A percentile compares a stretch with the other conserved stretches of the same genome.
Conservation (phyloP, 73 alveolate genomes). For the Stentor roeselii region DNA sequence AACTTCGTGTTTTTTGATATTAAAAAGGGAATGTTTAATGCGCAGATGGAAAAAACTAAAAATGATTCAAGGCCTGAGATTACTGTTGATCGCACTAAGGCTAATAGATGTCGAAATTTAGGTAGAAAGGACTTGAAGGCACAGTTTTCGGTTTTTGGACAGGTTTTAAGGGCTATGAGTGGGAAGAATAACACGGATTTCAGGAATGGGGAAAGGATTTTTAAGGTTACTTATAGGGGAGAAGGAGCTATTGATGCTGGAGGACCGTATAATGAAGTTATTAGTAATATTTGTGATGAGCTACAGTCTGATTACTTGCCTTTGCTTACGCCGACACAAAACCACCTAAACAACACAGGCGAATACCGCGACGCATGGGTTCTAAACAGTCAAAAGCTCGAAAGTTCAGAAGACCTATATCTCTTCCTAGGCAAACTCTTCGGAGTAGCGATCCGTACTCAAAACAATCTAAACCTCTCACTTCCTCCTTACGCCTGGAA, state of each 20-base stretch:
- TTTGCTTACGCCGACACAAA: constrained; percentile 60
- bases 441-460: constrained; percentile 78
- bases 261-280: constrained; percentile 77
- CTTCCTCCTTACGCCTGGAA: constrained; percentile 87
- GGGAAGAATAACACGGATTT: not conserved
- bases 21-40: constrained; percentile 7
- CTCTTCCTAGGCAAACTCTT: constrained; percentile 76
- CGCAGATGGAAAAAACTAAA: not conserved
- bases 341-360: constrained; percentile 59
- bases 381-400: constrained; percentile 50
- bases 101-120: not conserved
- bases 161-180: not conserved
- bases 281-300: constrained; percentile 62
- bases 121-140: not conserved
- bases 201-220: constrained; percentile 46
- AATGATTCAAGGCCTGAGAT: constrained; percentile 4
- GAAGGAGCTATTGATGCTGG: constrained; percentile 78
- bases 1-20: not conserved
- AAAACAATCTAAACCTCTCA: constrained; percentile 72
- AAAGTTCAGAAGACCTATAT: constrained; percentile 40
- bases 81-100: constrained; percentile 28
- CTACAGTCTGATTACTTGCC: constrained; percentile 51
- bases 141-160: constrained; percentile 26
- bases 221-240: constrained; percentile 49
- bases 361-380: constrained; percentile 61